These are phyloP conservation scores for Parachlorella kessleri DNA, from an alignment of 139 green algal species.

Conservation along the genomic window DNA sequence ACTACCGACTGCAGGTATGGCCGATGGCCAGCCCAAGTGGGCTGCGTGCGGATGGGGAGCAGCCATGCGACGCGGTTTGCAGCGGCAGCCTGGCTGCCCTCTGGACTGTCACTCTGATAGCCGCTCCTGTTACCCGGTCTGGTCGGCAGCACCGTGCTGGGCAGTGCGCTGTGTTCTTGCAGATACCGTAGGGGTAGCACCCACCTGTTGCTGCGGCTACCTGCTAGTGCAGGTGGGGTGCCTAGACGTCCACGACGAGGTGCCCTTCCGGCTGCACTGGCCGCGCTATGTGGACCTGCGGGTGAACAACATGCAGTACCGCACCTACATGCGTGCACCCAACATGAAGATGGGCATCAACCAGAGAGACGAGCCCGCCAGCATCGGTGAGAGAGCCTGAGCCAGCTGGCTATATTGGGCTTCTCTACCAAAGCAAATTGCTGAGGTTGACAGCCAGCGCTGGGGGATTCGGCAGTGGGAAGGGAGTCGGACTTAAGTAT, in stretches of 20 bases:
- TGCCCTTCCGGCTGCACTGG: constrained; percentile 77
- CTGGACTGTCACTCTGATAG: too few relatives aligned
- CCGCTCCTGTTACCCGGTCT: not conserved
- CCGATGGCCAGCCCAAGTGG: too few relatives aligned
- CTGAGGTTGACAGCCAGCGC: too few relatives aligned
- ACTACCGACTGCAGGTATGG: constrained; percentile 26
- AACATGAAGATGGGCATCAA: constrained; percentile 73
- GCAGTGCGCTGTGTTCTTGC: too few relatives aligned
- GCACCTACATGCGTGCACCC: constrained; percentile 44
- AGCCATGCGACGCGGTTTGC: too few relatives aligned
- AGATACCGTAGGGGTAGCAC: too few relatives aligned
- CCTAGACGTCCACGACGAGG: constrained; percentile 55
- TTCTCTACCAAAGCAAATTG: too few relatives aligned
- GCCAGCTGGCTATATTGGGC: too few relatives aligned
- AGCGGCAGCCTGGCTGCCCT: too few relatives aligned
- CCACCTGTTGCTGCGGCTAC: not conserved
- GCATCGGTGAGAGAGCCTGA: constrained; percentile 54
- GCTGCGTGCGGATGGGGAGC: too few relatives aligned
- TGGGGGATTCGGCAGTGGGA: too few relatives aligned
- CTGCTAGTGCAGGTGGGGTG: constrained; percentile 27
- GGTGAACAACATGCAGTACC: constrained; percentile 54
- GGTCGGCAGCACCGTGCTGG: not conserved
- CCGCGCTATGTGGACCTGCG: constrained; percentile 53
- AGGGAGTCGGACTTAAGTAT: too few relatives aligned
- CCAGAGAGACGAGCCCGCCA: constrained; percentile 71